A percentile compares a stretch with the other conserved stretches of the same genome.
phyloP scores from a whole-genome alignment of 2,329 filamentous ascomycete species.

The Coniochaeta prunicola region DNA sequence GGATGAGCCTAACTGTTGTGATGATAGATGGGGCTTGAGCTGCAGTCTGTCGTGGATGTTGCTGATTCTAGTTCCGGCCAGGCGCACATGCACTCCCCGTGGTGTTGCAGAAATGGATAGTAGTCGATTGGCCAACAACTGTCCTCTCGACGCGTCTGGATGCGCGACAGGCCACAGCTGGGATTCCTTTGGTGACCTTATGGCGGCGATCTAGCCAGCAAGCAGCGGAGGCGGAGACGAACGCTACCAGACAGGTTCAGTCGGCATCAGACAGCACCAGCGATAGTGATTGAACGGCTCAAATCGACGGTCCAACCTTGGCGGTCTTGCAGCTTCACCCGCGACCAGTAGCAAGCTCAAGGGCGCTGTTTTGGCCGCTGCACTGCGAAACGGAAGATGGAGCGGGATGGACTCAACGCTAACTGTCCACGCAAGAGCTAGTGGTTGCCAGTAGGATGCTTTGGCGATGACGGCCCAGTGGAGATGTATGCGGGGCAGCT shows the following conservation, averaged over 20 bases:
- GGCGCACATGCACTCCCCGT: slow-evolving; percentile 1
- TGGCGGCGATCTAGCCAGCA: not conserved
- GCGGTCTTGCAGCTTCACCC: not conserved
- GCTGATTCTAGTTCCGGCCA: not conserved
- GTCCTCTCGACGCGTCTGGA: not conserved
- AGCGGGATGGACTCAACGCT: not conserved
- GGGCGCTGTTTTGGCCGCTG: not conserved
- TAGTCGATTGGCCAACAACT: not conserved
- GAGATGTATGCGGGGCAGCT: not conserved
- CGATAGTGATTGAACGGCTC: not conserved
- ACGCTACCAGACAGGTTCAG: not conserved
- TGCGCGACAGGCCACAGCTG: not conserved
- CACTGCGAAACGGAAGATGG: not conserved
- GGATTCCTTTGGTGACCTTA: not conserved
- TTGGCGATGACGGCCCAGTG: not conserved
- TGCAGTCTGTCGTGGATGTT: slow-evolving; percentile 4
- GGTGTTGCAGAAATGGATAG: not conserved
- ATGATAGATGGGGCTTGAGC: not conserved
- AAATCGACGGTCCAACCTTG: not conserved
- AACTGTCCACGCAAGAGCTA: not conserved
- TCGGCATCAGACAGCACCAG: not conserved
- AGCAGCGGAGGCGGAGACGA: not conserved
- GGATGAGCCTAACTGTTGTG: not conserved
- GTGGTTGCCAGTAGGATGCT: not conserved
- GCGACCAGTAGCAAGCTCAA: not conserved